Evolutionary conservation across 129 eudicot genomes (phyloP), one percentile per base, ranked within the genome.

Genomic region (Cynara cardunculus): DNA sequence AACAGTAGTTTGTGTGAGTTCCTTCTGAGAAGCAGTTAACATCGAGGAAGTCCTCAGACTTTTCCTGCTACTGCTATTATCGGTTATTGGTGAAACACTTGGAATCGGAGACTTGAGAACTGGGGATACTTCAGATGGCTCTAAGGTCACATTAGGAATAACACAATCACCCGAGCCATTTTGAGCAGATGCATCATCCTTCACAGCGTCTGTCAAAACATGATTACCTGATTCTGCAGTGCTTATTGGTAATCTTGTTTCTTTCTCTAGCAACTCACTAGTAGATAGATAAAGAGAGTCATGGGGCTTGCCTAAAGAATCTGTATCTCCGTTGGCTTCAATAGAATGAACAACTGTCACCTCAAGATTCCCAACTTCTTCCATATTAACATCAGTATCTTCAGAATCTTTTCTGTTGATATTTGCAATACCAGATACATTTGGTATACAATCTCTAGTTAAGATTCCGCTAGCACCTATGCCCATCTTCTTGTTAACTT

Each of bases 41-140:
- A 80, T 82, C 25, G 97, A 84, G 2, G 93, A 90, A 70, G 90
- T 88, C 82, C 90, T 86, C 16, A 89, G 83, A 83, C 94, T 90
- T 88, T 92, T 92, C 85, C 97, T 81, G 89, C 97, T 90, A 80
- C 53, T 83, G 69, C 82, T 89, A 25, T 35, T 84, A 46, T 18
- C 76, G 71, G 82, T 37, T 84, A 80, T 74, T 12, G 99, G 99
- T 75, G 99, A 96, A 82, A 91, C 86, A 72, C 90, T 90, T 65
- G 88, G 90, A 75, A 89, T 75, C 13, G 99, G 99, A 56, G 99
- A 92, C 64, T 86, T 91, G 18, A 92, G 83, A 84, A 71, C 78
- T 30, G 90, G 92, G 81, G 91, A 85, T 65, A 70, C 82, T 77
- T 90, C 87, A 83, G 78, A 73, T 41, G 93, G 84, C 79, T 80